Evolutionary conservation across 2,329 filamentous ascomycete genomes (phyloP), one percentile per base, ranked within the genome.

Genomic region (Sclerotinia subarctica): DNA sequence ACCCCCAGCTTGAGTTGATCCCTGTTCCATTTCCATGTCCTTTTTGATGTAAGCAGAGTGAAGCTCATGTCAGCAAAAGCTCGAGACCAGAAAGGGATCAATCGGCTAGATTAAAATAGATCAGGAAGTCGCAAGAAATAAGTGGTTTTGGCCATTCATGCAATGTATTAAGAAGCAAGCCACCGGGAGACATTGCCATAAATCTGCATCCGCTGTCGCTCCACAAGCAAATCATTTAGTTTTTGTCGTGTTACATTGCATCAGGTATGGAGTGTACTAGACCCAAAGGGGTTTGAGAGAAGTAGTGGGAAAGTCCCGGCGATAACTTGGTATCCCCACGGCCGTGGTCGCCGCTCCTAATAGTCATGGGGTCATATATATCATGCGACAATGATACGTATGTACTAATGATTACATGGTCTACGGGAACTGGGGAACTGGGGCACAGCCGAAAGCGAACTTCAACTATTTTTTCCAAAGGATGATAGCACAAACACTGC

Each of bases 1-100:
- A 51, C n/a, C n/a, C 29, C 29, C 11, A 26, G 5, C 24, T 38
- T 51, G n/a, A 51, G 10, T 38, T 15, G 24, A 38, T 7, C 49
- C 44, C 13, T 46, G 26, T 17, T 44, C 24, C n/a, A 21, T 24
- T 42, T 42, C 35, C 44, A 24, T 67, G 17, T n/a, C 62, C 10
- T 53, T 53, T 62, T n/a, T 13, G 21, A 44, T 62, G 64, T 62
- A 56, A 67, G 64, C 64, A 42, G 5, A 21, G n/a, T 10, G 32
- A 51, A 51, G 59, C 32, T 52, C 64, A 62, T 67, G 64, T 67
- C 56, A 62, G 54, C 64, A 35, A 60, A 19, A 32, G 2, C 19
- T 62, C 13, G 44, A 44, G 53, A 11, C 21, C 26, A 54, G 19
- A 15, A 56, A 42, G 19, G 10, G 51, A 56, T 54, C 35, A 52